Percentiles rank a stretch among this genome's conserved stretches.
These are phyloP conservation scores for Diaporthe citri DNA, from an alignment of 2,329 filamentous ascomycete genomes.

Conservation along the genomic window DNA sequence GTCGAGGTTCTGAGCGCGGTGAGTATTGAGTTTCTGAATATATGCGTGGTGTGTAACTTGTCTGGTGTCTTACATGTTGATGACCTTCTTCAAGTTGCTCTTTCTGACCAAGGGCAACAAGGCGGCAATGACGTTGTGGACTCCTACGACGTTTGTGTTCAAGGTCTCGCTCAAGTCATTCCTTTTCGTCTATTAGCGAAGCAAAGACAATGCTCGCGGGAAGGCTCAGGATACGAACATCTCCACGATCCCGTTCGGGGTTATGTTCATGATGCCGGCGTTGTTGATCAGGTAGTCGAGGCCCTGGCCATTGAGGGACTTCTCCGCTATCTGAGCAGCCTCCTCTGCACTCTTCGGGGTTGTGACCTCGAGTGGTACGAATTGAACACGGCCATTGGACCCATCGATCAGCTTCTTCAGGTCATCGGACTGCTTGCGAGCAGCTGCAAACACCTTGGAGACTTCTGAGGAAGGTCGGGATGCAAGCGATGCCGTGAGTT, in stretches of 20 bases:
- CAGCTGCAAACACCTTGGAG: constrained; percentile 53
- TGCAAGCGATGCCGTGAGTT: not conserved
- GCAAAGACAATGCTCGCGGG: not conserved
- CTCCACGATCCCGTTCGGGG: not conserved
- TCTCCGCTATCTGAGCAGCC: constrained; percentile 51
- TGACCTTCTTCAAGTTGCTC: constrained; percentile 53
- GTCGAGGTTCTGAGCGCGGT: constrained; percentile 33
- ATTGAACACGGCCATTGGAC: constrained; percentile 51
- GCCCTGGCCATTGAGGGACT: constrained; percentile 51
- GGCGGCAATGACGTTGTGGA: not conserved
- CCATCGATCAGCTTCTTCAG: constrained; percentile 51
- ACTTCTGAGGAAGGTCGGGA: not conserved
- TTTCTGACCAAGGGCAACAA: not conserved
- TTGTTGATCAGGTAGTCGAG: constrained; percentile 55
- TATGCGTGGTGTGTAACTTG: not conserved
- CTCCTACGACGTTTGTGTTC: constrained; percentile 43
- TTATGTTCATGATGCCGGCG: not conserved
- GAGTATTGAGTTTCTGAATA: not conserved
- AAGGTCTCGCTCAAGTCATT: constrained; percentile 47
- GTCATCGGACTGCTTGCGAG: constrained; percentile 51
- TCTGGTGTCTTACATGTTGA: constrained; percentile 54
- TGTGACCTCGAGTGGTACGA: constrained; percentile 55
- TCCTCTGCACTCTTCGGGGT: constrained; percentile 49
- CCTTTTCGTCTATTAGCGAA: constrained; percentile 54
- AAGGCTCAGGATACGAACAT: not conserved